Percentiles rank a stretch among this genome's conserved stretches.
These are phyloP conservation scores for Chlamydomonas reinhardtii DNA, from an alignment of 163 green algal species.

Conservation along the genomic window DNA sequence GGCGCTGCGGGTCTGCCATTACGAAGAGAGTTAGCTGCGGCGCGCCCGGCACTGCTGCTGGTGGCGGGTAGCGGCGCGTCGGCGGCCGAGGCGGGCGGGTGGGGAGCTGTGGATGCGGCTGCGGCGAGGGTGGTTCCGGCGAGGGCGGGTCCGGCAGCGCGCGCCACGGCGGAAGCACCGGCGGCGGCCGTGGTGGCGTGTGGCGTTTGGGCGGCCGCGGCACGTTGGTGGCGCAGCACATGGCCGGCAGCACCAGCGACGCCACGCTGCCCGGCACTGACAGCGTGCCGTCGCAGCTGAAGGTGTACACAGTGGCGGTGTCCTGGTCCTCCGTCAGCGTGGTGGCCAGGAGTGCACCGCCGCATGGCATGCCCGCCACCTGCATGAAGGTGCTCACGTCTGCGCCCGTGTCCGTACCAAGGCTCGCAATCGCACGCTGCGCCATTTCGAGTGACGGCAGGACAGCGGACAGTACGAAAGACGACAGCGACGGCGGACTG, in stretches of 20 bases:
- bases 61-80: neutral
- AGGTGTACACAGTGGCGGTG: neutral
- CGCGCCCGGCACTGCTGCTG: neutral
- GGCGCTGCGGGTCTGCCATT: neutral
- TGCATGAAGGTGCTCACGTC: slow-evolving; percentile 11
- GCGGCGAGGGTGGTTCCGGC: neutral
- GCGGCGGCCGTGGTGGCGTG: neutral
- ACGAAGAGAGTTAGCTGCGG: slow-evolving; percentile 35
- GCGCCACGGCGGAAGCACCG: neutral
- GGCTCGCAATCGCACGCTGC: neutral
- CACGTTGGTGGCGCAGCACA: slow-evolving; percentile 4
- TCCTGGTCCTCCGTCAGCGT: slow-evolving; percentile 19
- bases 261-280: neutral
- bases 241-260: neutral
- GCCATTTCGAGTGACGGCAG: neutral
- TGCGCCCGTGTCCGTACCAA: neutral
- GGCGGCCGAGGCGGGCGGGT: neutral
- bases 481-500: neutral
- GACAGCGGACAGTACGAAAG: neutral
- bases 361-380: slow-evolving; percentile 16
- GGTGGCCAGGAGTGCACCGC: neutral
- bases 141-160: neutral
- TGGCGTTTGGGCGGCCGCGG: neutral
- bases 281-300: slow-evolving; percentile 4
- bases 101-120: neutral